A percentile compares a stretch with the other conserved stretches of the same genome.
Evolutionary conservation across 2,329 filamentous ascomycete species (phyloP).

Genomic region (Tolypocladium guangdongense): DNA sequence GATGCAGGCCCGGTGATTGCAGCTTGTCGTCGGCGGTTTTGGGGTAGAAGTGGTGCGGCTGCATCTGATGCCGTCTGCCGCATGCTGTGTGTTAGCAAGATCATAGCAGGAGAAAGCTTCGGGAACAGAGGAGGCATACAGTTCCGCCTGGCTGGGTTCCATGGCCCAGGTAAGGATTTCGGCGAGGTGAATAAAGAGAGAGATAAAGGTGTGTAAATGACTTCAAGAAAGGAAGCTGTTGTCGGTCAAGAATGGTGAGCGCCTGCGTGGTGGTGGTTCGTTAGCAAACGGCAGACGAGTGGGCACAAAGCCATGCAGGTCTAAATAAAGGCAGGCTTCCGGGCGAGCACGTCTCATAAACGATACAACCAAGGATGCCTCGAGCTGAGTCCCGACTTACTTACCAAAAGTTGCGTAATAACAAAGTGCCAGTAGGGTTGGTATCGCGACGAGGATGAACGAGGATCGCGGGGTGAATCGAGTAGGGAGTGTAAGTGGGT

Average conservation of each 20-base stretch:
- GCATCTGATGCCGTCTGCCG: neutral
- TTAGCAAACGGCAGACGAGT: neutral
- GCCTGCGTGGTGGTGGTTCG: neutral
- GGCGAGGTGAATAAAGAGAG: neutral
- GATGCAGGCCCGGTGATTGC: constrained; percentile 8
- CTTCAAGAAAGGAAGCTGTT: neutral
- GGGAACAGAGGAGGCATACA: neutral
- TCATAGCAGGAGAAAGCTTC: neutral
- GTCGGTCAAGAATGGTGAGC: neutral
- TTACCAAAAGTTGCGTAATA: neutral
- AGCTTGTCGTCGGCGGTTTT: neutral
- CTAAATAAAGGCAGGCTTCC: neutral
- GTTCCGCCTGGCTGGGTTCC: neutral
- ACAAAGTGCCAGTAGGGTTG: neutral
- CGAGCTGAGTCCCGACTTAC: neutral
- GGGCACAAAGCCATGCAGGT: neutral
- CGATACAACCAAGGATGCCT: neutral
- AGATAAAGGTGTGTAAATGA: neutral
- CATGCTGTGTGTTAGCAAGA: neutral
- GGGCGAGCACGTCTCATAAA: neutral
- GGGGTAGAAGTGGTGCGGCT: neutral
- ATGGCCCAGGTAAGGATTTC: neutral
- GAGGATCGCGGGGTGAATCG: neutral
- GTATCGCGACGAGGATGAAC: neutral
- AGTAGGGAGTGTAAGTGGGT: neutral